These are phyloP conservation scores for Leccinum uliginosum DNA, from an alignment of 768 basidiomycete species.

Conservation along the genomic window DNA sequence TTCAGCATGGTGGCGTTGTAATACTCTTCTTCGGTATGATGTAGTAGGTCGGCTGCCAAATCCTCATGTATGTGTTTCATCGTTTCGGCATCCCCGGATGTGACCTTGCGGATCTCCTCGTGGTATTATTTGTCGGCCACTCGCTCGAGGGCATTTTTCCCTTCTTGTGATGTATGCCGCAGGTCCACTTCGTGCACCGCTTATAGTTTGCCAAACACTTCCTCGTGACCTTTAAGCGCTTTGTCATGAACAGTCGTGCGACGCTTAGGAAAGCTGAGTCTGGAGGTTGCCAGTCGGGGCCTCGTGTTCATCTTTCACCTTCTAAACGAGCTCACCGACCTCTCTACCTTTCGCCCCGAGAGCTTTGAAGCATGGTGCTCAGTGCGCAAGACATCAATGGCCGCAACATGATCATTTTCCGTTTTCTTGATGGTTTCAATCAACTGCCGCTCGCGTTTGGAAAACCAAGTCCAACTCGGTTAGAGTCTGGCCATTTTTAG, in stretches of 20 bases:
- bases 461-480: constrained; percentile 50
- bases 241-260: constrained; percentile 40
- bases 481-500: constrained; percentile 53
- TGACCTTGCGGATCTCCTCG: constrained; percentile 41
- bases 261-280: constrained; percentile 41
- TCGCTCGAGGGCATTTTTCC: constrained; percentile 42
- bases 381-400: constrained; percentile 43
- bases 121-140: constrained; percentile 55
- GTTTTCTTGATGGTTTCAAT: constrained; percentile 46
- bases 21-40: constrained; percentile 75
- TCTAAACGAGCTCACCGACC: constrained; percentile 37
- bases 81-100: constrained; percentile 49
- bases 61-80: constrained; percentile 62
- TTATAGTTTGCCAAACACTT: constrained; percentile 53
- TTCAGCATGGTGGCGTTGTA: constrained; percentile 72
- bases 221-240: constrained; percentile 55
- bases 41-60: constrained; percentile 49
- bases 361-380: constrained; percentile 44
- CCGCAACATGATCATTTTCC: constrained; percentile 44
- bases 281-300: constrained; percentile 35
- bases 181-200: constrained; percentile 51
- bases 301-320: constrained; percentile 49
- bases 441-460: constrained; percentile 53
- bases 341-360: constrained; percentile 40
- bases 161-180: constrained; percentile 52